Evolutionary conservation across 345 rosid genomes (phyloP), one percentile per base, ranked within the genome.

Genomic region (Capsella bursapastoris): DNA sequence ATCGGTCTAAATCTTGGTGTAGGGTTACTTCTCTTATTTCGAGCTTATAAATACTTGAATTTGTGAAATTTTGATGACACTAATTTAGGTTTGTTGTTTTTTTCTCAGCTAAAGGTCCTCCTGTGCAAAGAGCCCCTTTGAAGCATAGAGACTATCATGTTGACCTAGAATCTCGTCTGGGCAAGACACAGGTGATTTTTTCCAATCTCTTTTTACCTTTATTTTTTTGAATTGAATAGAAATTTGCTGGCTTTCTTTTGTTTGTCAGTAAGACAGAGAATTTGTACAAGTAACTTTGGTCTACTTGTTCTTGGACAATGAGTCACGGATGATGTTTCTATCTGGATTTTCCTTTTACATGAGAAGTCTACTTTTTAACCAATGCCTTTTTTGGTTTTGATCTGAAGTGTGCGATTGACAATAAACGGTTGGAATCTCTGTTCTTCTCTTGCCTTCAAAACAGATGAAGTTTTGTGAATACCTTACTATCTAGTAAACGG

Each of bases 91-190:
- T 7, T 78, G 7, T 58, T 78, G 9, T 58, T 44, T 56, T 10
- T 3, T 40, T 13, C 75, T 72, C 87, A 90, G 97, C 96, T 2
- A 90, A 90, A 84, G 96, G 77, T 57, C 96, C 98, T 37, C 93
- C 90, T 1, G 98, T 92, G 76, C 99, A 89, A 74, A 89, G 99
- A 84, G 89, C 92, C 51, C 98, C 98, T 6, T 83, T 96, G 83
- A 90, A 96, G 87, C 99, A 96, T 78, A 86, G 99, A 80, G 98
- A 96, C 80, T 90, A 87, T 78, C 88, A 90, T 79, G 99, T 92
- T 3, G 99, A 96, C 82, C 92, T 96, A 5, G 97, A 92, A 66
- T 92, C 97, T 80, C 97, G 99, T 25, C 57, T 92, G 72, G 99
- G 98, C 41, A 95, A 95, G 80, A 95, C 99, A 28, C 99, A 90